These are phyloP conservation scores for Lipomyces chichibuensis DNA, from an alignment of 805 yeast species.

Conservation along the genomic window DNA sequence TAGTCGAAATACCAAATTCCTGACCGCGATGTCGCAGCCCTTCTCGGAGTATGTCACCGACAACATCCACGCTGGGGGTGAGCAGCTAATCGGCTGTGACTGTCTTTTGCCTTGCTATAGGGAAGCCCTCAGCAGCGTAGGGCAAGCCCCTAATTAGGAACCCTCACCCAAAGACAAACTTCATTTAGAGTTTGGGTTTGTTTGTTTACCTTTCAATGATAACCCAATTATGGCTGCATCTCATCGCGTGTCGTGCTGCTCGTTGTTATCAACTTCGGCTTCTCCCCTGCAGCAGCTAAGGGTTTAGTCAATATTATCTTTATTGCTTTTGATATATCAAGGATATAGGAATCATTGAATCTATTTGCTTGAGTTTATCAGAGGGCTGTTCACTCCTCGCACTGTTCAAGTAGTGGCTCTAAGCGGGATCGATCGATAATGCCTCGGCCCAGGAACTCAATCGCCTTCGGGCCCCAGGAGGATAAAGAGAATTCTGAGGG, in stretches of 20 bases:
- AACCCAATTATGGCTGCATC: too few relatives aligned
- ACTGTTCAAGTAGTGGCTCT: background rate
- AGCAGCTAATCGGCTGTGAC: background rate
- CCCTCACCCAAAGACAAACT: background rate
- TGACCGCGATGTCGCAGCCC: background rate
- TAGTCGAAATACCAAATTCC: background rate
- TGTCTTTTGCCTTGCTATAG: background rate
- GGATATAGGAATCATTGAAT: too few relatives aligned
- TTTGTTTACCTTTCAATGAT: background rate
- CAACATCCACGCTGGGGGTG: too few relatives aligned
- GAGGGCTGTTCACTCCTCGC: background rate
- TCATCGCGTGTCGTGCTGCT: too few relatives aligned
- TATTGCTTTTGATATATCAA: background rate
- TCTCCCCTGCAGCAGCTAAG: background rate
- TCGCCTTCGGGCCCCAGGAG: conserved; percentile 5
- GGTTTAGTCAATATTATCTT: background rate
- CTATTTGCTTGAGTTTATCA: background rate
- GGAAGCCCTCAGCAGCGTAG: background rate
- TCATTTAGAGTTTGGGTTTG: background rate
- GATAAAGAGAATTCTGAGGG: conserved; percentile 23
- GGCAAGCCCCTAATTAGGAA: background rate
- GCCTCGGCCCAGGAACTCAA: conserved; percentile 26
- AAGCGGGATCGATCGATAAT: conserved; percentile 18
- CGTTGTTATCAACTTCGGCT: background rate
- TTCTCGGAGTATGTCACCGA: too few relatives aligned